Conservation (phyloP, 192 early-diverging fungal species). For the Chytriomyces confervae region DNA sequence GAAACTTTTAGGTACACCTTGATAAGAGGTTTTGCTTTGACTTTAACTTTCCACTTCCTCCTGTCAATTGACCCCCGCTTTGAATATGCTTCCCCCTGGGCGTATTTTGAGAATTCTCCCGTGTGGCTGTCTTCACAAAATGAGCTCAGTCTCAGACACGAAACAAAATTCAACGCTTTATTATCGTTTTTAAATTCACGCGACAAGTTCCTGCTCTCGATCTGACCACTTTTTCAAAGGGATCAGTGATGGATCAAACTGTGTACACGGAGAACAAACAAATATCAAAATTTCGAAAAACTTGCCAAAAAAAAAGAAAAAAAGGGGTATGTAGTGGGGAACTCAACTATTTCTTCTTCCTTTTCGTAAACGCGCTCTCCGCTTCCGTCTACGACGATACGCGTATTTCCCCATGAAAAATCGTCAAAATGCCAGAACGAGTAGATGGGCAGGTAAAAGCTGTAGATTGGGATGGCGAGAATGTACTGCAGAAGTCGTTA, state of each 20-base stretch:
- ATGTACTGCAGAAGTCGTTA: slow-evolving; percentile 57
- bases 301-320: slow-evolving; percentile 23
- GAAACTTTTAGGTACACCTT: too few relatives aligned
- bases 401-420: slow-evolving; percentile 95
- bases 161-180: too few relatives aligned
- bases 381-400: slow-evolving; percentile 85
- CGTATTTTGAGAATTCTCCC: too few relatives aligned
- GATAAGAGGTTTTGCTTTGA: too few relatives aligned
- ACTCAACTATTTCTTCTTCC: slow-evolving; percentile 59
- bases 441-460: slow-evolving; percentile 84
- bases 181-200: too few relatives aligned
- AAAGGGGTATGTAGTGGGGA: slow-evolving; percentile 55
- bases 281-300: slow-evolving; percentile 53
- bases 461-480: slow-evolving; percentile 80
- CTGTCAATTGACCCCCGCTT: too few relatives aligned
- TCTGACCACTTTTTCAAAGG: slow-evolving; percentile 81
- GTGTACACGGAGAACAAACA: slow-evolving; percentile 61
- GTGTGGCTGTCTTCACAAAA: too few relatives aligned
- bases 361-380: slow-evolving; percentile 52
- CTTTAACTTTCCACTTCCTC: too few relatives aligned
- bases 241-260: slow-evolving; percentile 79
- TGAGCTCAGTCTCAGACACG: too few relatives aligned
- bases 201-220: slow-evolving; percentile 66
- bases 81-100: too few relatives aligned
- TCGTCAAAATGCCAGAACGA: slow-evolving; percentile 94